Conservation (phyloP, 257 asterid genomes). For the Solanum piurae region DNA sequence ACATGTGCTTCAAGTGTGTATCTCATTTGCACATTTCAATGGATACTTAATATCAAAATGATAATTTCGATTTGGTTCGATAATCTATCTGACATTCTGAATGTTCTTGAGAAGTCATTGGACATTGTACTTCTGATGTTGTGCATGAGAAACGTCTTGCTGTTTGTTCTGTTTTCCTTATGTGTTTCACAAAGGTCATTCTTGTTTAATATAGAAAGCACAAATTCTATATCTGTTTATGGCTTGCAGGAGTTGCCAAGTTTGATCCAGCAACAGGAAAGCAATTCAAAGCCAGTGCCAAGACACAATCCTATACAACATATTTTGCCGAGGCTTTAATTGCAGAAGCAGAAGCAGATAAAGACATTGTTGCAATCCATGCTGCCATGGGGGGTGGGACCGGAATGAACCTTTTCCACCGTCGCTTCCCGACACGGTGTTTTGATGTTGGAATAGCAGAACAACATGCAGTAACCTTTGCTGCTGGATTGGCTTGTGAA, state of each 20-base stretch:
- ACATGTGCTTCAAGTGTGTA: not conserved
- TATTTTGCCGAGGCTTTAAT: slow-evolving; percentile 92
- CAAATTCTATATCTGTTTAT: not conserved
- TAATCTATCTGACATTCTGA: not conserved
- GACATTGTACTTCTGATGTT: not conserved
- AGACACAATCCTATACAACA: slow-evolving; percentile 79
- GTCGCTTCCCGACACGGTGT: slow-evolving; percentile 74
- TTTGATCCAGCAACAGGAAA: slow-evolving; percentile 95
- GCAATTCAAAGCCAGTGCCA: slow-evolving; percentile 66
- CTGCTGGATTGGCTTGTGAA: slow-evolving; percentile 97
- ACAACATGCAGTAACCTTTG: slow-evolving; percentile 96
- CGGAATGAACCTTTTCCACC: slow-evolving; percentile 79
- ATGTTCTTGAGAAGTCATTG: not conserved
- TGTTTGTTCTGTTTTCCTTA: not conserved
- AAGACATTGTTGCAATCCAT: slow-evolving; percentile 78
- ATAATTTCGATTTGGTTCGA: not conserved
- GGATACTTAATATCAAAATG: not conserved
- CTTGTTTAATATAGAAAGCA: not conserved
- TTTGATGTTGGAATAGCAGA: slow-evolving; percentile 97
- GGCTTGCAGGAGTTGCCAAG: slow-evolving; percentile 60
- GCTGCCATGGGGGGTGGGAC: slow-evolving; percentile 99
- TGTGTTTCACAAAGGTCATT: not conserved
- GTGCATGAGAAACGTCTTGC: not conserved
- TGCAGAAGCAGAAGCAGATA: slow-evolving; percentile 87
- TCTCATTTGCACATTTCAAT: not conserved